Evolutionary conservation across 2,329 filamentous ascomycete genomes (phyloP), one percentile per base, ranked within the genome.

Genomic region (Alternaria incomplexa): DNA sequence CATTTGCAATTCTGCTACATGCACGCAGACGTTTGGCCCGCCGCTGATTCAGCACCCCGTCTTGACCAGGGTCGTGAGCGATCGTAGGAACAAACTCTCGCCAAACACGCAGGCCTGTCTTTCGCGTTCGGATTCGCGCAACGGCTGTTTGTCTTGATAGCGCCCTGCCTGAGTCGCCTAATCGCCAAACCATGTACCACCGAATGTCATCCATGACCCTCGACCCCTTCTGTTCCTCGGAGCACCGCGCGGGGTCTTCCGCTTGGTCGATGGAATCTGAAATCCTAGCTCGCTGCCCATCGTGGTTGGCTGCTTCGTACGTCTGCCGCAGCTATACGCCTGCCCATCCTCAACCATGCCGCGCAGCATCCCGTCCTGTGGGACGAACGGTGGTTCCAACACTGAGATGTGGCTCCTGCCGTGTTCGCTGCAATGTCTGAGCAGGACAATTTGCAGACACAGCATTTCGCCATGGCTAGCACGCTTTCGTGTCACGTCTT

Each of bases 311-410:
- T 46, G 30, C 44, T 51, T 57, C 65, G 65, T 58, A 61, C 67
- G 67, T 75, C 74, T 77, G 74, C 73, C 68, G 68, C 69, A 64
- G 56, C 63, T 69, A 64, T 72, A 66, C 23, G 13, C 44, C 30
- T 40, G 61, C 61, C 68, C 62, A 59, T 55, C 64, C 28, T 52
- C 62, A 64, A 66, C 70, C 67, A 71, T 70, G 74, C 68, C 55
- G 40, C 70, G 70, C 68, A 67, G 61, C 66, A 68, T 74, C 76
- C 76, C 74, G 70, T 61, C 55, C 61, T 46, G 70, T 75, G 75
- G 77, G 68, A 77, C 73, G 69, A 79, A 79, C 77, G 76, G 75
- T 68, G 65, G 67, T 78, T 73, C 76, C 77, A 78, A 59, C 76
- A 70, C 73, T 70, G 58, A 72, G 61, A 9, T 71, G 72, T 78